Evolutionary conservation across 164 flowering plant genomes (phyloP), one percentile per base, ranked within the genome.

Genomic region (Berberis vulgaris): DNA sequence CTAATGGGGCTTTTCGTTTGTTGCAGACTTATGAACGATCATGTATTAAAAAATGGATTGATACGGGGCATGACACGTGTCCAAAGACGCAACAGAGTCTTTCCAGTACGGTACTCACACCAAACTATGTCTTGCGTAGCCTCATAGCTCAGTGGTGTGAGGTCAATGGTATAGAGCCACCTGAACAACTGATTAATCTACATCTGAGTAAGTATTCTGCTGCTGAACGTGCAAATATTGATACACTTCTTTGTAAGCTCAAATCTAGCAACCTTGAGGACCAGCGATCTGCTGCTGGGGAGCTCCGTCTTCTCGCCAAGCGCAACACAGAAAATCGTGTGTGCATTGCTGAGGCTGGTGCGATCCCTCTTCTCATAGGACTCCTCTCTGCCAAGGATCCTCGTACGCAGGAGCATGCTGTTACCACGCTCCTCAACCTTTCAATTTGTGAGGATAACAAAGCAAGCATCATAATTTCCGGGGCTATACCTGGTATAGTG

Each of bases 131-230:
- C 54, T 71, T 90, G 26, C 91, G 97, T 45, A 93, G 98, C 75
- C 88, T 93, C 72, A 93, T 93, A 71, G 88, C 83, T 5, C 91
- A 90, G 60, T 93, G 98, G 98, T 93, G 98, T 61, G 98, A 90
- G 68, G 82, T 83, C 64, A 84, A 93, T 74, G 94, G 94, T 43
- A 72, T 93, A 8, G 98, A 93, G 57, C 86, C 89, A 13, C 98
- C 98, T 43, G 86, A 85, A 73, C 73, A 94, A 63, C 83, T 84
- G 3, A 74, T 82, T 73, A 72, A 67, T 70, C 68, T 83, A 47
- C 71, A 73, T 39, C 74, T 80, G 7, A 78, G 65, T 72, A 83
- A 81, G 71, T 82, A 81, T 63, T 74, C 90, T 53, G 79, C 86
- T 66, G 90, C 86, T 49, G 96, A 91, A 64, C 81, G 78, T 39